Evolutionary conservation across 192 early-diverging fungal genomes (phyloP).

Genomic region (Coemansia reversa): DNA sequence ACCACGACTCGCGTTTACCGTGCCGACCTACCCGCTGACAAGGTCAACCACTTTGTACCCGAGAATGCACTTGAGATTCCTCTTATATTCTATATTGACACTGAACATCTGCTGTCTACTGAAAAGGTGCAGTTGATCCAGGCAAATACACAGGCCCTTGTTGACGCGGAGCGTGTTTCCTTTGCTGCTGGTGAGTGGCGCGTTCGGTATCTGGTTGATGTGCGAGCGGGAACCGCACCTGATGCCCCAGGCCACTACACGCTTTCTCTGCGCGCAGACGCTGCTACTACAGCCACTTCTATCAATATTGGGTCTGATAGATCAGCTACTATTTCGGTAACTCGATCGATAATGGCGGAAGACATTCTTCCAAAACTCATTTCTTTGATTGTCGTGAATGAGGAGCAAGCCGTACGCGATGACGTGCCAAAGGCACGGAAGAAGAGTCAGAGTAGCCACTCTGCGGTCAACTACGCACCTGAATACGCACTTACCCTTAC

Average conservation of each 20-base stretch:
- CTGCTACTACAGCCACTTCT: neutral
- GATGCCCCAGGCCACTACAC: slow-evolving; percentile 41
- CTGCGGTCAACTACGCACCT: slow-evolving; percentile 80
- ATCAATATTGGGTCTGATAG: slow-evolving; percentile 12
- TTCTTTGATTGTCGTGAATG: slow-evolving; percentile 21
- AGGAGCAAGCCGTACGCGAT: slow-evolving; percentile 23
- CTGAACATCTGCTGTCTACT: slow-evolving; percentile 8
- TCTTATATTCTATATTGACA: slow-evolving; percentile 31
- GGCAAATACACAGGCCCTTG: slow-evolving; percentile 4
- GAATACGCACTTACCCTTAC: slow-evolving; percentile 85
- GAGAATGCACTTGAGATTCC: slow-evolving; percentile 22
- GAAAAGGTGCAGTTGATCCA: slow-evolving; percentile 2
- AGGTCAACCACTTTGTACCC: slow-evolving; percentile 19
- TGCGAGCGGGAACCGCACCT: slow-evolving; percentile 6
- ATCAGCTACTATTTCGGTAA: slow-evolving; percentile 2
- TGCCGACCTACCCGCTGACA: slow-evolving; percentile 33
- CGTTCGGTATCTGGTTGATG: slow-evolving; percentile 9
- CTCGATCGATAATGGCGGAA: slow-evolving; percentile 1
- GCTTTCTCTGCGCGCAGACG: slow-evolving; percentile 13
- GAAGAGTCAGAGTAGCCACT: slow-evolving; percentile 32
- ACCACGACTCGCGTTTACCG: slow-evolving; percentile 53
- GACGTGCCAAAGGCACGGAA: neutral
- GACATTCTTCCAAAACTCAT: neutral
- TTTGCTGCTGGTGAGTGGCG: slow-evolving; percentile 24
- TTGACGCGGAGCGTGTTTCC: slow-evolving; percentile 12